Conservation (phyloP, 2,329 filamentous ascomycete genomes). For the Neofusicoccum kwambonambiense region DNA sequence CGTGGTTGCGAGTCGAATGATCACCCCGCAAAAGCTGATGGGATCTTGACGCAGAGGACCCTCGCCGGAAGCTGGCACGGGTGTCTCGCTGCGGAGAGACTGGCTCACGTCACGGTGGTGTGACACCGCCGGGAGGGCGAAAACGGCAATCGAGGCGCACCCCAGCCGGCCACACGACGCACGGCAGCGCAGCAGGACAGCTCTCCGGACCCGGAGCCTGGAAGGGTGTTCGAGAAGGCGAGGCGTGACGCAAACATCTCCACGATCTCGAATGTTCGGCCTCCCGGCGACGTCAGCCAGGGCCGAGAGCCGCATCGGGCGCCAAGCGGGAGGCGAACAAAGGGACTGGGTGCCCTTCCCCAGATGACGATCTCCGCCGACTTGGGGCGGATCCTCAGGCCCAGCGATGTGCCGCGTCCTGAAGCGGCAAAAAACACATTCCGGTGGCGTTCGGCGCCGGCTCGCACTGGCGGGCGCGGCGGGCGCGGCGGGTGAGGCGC, state of each 20-base stretch:
- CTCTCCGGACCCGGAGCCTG: neutral
- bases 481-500: neutral
- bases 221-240: neutral
- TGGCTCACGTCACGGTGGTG: slow-evolving; percentile 18
- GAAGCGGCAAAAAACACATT: slow-evolving; percentile 1
- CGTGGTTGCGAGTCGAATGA: slow-evolving; percentile 10
- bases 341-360: slow-evolving; percentile 10
- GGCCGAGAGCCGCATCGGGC: slow-evolving; percentile 12
- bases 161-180: neutral
- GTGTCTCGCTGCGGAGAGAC: neutral
- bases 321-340: slow-evolving; percentile 12
- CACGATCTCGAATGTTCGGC: slow-evolving; percentile 14
- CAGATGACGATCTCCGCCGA: slow-evolving; percentile 12
- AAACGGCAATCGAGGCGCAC: neutral
- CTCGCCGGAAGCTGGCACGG: neutral
- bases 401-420: slow-evolving; percentile 5
- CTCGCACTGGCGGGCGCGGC: neutral
- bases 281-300: slow-evolving; percentile 5
- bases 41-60: neutral
- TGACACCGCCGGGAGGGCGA: neutral
- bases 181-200: neutral
- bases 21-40: slow-evolving; percentile 11
- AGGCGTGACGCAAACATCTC: neutral
- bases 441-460: neutral
- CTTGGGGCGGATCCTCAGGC: slow-evolving; percentile 3